Evolutionary conservation across 306 rosid genomes (phyloP).

Genomic region (Vigna hirtella): DNA sequence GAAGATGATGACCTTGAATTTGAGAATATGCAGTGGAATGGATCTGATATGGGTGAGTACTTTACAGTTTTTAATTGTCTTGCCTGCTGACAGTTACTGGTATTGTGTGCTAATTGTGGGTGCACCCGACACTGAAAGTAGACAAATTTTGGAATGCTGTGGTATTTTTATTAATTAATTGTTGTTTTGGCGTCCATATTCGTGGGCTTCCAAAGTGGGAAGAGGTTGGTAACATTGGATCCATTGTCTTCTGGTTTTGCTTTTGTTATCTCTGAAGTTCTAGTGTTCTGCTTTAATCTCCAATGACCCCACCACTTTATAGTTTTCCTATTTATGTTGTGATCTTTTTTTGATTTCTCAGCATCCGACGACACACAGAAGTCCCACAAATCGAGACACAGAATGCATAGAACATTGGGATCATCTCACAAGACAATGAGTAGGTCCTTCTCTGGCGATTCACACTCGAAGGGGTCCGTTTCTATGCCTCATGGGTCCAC

Average conservation of each 20-base stretch:
- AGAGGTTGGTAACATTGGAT: slow-evolving; percentile 82
- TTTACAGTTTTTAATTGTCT: slow-evolving; percentile 6
- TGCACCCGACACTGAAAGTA: slow-evolving; percentile 22
- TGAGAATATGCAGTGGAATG: slow-evolving; percentile 82
- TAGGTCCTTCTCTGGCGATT: slow-evolving; percentile 91
- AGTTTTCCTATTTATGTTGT: neutral
- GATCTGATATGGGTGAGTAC: slow-evolving; percentile 89
- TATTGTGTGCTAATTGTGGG: neutral
- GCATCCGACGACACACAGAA: slow-evolving; percentile 94
- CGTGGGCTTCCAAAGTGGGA: slow-evolving; percentile 53
- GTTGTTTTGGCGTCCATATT: slow-evolving; percentile 52
- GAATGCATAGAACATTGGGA: slow-evolving; percentile 83
- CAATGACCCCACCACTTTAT: slow-evolving; percentile 54
- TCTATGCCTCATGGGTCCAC: slow-evolving; percentile 76
- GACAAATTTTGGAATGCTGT: slow-evolving; percentile 18
- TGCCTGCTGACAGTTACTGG: slow-evolving; percentile 7
- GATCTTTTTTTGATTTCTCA: slow-evolving; percentile 53
- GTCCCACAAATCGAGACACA: slow-evolving; percentile 90
- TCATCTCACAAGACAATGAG: slow-evolving; percentile 87
- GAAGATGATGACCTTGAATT: slow-evolving; percentile 96
- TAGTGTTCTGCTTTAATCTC: slow-evolving; percentile 57
- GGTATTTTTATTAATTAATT: slow-evolving; percentile 38
- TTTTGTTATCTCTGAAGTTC: slow-evolving; percentile 54
- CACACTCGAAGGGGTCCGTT: slow-evolving; percentile 90
- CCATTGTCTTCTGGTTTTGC: slow-evolving; percentile 65